A percentile compares a stretch with the other conserved stretches of the same genome.
Conservation (phyloP, 805 yeast species). For the Suhomyces sp. region DNA sequence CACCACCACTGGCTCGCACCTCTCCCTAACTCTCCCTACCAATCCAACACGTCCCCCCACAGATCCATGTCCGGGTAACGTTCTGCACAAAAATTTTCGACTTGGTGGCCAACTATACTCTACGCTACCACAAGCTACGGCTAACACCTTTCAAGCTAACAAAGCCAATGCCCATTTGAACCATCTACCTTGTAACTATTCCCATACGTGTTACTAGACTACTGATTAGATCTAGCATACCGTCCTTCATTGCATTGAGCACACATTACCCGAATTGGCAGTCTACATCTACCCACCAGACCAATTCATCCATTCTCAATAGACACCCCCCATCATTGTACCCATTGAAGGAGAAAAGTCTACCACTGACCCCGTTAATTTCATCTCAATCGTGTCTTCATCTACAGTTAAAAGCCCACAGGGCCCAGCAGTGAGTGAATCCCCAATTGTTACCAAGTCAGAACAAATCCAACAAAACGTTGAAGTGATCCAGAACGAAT, state of each 20-base stretch:
- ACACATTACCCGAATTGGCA: no score
- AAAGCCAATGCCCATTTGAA: no score
- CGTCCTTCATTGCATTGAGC: conserved; percentile 1
- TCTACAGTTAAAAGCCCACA: conserved; percentile 33
- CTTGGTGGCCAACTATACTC: conserved; percentile 14
- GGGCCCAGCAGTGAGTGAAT: conserved; percentile 31
- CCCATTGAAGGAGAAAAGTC: not conserved
- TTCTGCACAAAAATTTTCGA: conserved; percentile 9
- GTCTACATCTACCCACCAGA: no score
- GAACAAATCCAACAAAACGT: conserved; percentile 1
- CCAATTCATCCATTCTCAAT: no score
- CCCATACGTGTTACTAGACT: no score
- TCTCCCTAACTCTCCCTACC: no score
- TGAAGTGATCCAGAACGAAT: conserved; percentile 1
- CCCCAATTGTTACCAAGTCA: conserved; percentile 6
- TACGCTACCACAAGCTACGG: no score
- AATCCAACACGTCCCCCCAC: no score
- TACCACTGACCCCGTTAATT: no score
- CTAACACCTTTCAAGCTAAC: no score
- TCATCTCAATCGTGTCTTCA: conserved; percentile 34
- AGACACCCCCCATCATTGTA: not conserved
- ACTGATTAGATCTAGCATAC: conserved; percentile 39
- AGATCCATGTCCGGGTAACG: conserved; percentile 17
- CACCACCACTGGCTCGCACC: no score
- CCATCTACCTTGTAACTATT: no score